A percentile compares a stretch with the other conserved stretches of the same genome.
phyloP scores from a whole-genome alignment of 169 alveolate species.

The Nephromyces sp. region DNA sequence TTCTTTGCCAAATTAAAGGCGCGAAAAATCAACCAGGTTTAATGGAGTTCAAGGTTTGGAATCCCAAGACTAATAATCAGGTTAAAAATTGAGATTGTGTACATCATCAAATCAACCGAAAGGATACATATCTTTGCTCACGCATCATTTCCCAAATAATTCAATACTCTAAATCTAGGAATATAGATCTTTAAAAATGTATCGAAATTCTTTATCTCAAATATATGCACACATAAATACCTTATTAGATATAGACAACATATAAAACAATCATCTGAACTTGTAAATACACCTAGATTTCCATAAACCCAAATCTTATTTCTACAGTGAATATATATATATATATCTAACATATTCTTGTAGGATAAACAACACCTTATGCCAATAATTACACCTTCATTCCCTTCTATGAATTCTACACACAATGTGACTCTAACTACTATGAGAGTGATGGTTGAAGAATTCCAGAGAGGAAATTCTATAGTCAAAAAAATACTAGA shows the following conservation, averaged over 20 bases:
- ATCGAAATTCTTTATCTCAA: background rate
- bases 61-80: slow-evolving; percentile 71
- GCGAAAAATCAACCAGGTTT: slow-evolving; percentile 67
- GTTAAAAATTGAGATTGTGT: slow-evolving; percentile 14
- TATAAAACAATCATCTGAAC: background rate
- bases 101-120: too few species aligned
- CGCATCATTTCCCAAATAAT: background rate
- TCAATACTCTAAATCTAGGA: background rate
- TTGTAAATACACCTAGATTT: background rate
- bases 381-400: slow-evolving; percentile 96
- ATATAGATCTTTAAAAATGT: background rate
- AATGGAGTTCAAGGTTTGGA: slow-evolving; percentile 80
- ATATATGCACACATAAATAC: background rate
- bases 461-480: slow-evolving; percentile 53
- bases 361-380: slow-evolving; percentile 78
- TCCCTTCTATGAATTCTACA: slow-evolving; percentile 90
- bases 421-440: slow-evolving; percentile 85
- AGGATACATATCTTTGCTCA: background rate
- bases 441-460: slow-evolving; percentile 81
- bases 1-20: slow-evolving; percentile 72
- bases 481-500: background rate
- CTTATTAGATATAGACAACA: background rate
- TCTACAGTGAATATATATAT: background rate
- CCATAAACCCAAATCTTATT: background rate
- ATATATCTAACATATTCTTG: background rate